Base-by-base conservation (phyloP, 306 rosid species). In the Begonia peltatifolia region DNA sequence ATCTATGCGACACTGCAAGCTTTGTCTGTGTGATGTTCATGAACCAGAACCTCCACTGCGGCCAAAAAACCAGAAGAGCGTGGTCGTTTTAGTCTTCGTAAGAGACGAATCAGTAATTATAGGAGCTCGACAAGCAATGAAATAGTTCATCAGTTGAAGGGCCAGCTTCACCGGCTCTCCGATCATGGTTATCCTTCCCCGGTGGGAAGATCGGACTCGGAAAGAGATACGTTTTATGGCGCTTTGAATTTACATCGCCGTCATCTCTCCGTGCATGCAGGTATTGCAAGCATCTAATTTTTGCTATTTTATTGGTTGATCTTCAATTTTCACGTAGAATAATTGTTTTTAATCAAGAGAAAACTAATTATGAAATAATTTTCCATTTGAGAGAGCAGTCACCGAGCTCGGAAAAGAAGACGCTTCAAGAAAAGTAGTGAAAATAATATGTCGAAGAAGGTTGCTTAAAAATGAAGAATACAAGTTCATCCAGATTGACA, bases 381-480 rank as follows among this genome's bases (percentile, higher is more conserved):
- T 30, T 30, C 38, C 38, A 30, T 30, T 30, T 30, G 38, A 30
- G 38, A 30, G 38, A 7, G 74, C 70, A 75, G 88, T 84, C 6
- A 54, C 20, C 30, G 75, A 73, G 53, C 55, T 80, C 30, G 55
- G 2, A n/a, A 59, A 71, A 61, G 80, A 69, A 56, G 76, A 74
- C 47, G 57, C 80, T 46, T 64, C 79, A 0, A 59, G 78, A 49
- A 65, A 71, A 54, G 77, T 81, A 3, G 68, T 84, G 11, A 78
- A 78, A 67, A 63, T 62, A 60, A 81, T 81, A 53, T 81, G 86
- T 50, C 67, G 62, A 60, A 67, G 71, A 55, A 62, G 54, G 53
- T 55, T 61, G 46, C 9, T 12, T n/a, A 41, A 57, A 11, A 48
- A 44, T 10, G 41, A 10, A 1, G 60, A 52, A 42, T 57, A 9